These are phyloP conservation scores for Zymoseptoria passerinii DNA, from an alignment of 2,329 filamentous ascomycete genomes.

Conservation along the genomic window DNA sequence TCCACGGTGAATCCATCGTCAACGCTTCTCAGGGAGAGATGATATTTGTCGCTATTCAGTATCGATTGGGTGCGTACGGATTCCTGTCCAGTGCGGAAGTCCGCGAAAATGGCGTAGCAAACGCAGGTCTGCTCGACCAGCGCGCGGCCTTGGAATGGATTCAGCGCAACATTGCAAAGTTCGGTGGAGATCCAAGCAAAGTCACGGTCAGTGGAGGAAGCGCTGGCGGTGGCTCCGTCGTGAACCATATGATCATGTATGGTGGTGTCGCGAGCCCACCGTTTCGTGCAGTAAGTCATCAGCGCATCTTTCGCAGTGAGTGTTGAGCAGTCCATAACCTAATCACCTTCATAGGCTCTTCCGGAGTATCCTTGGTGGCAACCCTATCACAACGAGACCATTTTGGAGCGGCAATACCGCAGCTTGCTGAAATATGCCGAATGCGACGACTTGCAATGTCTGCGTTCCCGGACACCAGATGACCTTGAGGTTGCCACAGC, in stretches of 20 bases:
- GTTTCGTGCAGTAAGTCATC: slow-evolving; percentile 35
- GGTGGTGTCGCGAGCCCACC: slow-evolving; percentile 25
- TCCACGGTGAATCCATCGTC: slow-evolving; percentile 24
- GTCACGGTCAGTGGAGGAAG: slow-evolving; percentile 22
- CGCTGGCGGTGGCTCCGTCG: slow-evolving; percentile 22
- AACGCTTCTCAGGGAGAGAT: slow-evolving; percentile 27
- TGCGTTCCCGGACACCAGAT: background rate
- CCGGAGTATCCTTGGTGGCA: slow-evolving; percentile 31
- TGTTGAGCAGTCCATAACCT: background rate
- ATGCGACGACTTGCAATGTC: background rate
- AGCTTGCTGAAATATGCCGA: background rate
- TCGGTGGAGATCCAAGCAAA: slow-evolving; percentile 23
- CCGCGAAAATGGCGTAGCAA: slow-evolving; percentile 14
- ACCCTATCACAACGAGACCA: slow-evolving; percentile 16
- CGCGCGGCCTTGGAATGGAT: slow-evolving; percentile 24
- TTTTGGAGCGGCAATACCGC: background rate
- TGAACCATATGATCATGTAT: slow-evolving; percentile 10
- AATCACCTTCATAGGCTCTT: background rate
- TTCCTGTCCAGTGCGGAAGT: slow-evolving; percentile 19
- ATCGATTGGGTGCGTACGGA: slow-evolving; percentile 25
- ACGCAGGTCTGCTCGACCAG: slow-evolving; percentile 24
- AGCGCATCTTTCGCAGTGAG: background rate
- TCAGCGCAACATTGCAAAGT: slow-evolving; percentile 22
- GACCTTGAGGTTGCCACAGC: background rate
- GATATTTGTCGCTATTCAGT: slow-evolving; percentile 27